Conservation (phyloP, 1,284 basidiomycete species). For the Malassezia obtusa region DNA sequence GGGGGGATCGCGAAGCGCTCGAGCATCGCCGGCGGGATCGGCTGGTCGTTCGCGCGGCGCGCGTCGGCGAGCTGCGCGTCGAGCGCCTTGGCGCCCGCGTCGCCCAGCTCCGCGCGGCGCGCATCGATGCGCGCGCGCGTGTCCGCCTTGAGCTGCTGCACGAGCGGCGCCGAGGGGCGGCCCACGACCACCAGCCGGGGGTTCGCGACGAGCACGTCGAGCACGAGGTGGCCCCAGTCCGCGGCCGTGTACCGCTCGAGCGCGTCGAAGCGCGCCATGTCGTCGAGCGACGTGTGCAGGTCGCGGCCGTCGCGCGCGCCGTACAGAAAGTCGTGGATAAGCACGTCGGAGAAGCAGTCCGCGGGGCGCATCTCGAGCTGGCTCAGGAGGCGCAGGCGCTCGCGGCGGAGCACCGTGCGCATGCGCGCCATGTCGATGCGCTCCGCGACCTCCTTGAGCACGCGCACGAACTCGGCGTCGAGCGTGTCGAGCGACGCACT, state of each 20-base stretch:
- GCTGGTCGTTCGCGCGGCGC: slow-evolving; percentile 72
- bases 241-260: slow-evolving; percentile 61
- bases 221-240: slow-evolving; percentile 72
- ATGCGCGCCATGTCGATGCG: slow-evolving; percentile 87
- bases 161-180: slow-evolving; percentile 76
- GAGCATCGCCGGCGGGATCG: slow-evolving; percentile 60
- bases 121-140: slow-evolving; percentile 68
- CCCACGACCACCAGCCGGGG: slow-evolving; percentile 57
- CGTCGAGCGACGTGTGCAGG: slow-evolving; percentile 64
- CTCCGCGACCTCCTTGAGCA: slow-evolving; percentile 62
- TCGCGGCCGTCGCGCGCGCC: slow-evolving; percentile 74
- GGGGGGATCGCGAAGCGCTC: neutral
- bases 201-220: slow-evolving; percentile 55
- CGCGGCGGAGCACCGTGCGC: slow-evolving; percentile 72
- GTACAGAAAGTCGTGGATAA: slow-evolving; percentile 68
- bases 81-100: slow-evolving; percentile 66
- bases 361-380: slow-evolving; percentile 50
- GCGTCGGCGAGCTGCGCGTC: slow-evolving; percentile 66
- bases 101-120: slow-evolving; percentile 65
- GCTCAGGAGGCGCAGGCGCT: slow-evolving; percentile 62
- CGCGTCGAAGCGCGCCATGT: slow-evolving; percentile 62
- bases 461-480: slow-evolving; percentile 60
- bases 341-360: slow-evolving; percentile 55
- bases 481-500: slow-evolving; percentile 66
- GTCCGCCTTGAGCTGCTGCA: slow-evolving; percentile 67